Percentiles rank a stretch among this genome's conserved stretches.
These are phyloP conservation scores for Mycena venus DNA, from an alignment of 768 basidiomycete genomes.

Conservation along the genomic window DNA sequence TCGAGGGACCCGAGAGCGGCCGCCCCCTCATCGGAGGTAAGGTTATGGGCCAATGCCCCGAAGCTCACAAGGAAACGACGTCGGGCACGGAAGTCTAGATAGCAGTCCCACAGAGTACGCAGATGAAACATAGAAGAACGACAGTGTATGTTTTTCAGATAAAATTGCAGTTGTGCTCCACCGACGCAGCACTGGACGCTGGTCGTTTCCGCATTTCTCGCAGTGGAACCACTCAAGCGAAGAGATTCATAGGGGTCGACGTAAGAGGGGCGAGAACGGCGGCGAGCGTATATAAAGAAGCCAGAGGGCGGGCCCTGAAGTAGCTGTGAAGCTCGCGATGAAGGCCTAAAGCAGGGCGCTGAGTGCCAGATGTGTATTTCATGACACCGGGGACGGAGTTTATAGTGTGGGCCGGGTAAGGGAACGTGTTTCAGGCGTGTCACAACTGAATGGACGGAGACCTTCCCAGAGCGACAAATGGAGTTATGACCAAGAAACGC, in stretches of 20 bases:
- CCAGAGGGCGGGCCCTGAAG: not conserved
- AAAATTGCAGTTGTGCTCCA: not conserved
- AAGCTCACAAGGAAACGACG: not conserved
- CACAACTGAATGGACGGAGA: not conserved
- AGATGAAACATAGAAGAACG: not conserved
- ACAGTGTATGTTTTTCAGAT: not conserved
- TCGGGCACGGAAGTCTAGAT: slow-evolving; percentile 7
- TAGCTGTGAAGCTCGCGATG: slow-evolving; percentile 4
- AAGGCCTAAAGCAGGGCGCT: slow-evolving; percentile 1
- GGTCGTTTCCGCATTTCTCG: not conserved
- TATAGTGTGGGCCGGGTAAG: too few species aligned
- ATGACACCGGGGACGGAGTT: not conserved
- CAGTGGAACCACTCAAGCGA: slow-evolving; percentile 1
- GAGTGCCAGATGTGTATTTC: not conserved
- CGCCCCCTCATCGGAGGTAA: not conserved
- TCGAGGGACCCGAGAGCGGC: not conserved
- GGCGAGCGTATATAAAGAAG: slow-evolving; percentile 9
- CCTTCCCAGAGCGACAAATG: not conserved
- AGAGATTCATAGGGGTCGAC: not conserved
- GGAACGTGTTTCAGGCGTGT: slow-evolving; percentile 5
- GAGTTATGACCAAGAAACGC: slow-evolving; percentile 12
- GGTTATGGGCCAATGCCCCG: not conserved
- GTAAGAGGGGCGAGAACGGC: not conserved
- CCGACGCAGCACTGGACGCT: not conserved
- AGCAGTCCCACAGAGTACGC: not conserved